Evolutionary conservation across 108 stramenopile species (phyloP).

Genomic region (Pseudonitzschia delicatissima): DNA sequence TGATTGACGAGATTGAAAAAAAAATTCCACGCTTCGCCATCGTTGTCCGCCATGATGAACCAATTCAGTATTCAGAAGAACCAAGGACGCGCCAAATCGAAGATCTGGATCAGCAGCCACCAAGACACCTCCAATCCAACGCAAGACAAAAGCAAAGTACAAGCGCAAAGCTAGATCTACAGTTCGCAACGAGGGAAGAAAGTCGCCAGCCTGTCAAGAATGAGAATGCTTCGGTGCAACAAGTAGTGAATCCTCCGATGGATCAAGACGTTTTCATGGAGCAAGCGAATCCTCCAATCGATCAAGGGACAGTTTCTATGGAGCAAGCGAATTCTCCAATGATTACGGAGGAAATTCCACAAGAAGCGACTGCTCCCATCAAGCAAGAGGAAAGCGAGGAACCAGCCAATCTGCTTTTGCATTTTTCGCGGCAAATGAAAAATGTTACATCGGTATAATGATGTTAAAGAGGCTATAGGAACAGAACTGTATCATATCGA

Average conservation of each 20-base stretch:
- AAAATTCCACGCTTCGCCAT: background rate
- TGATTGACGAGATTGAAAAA: constrained; percentile 35
- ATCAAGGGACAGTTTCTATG: background rate
- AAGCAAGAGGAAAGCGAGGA: constrained; percentile 18
- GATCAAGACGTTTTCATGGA: background rate
- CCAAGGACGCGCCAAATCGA: too few relatives aligned
- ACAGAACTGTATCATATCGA: too few relatives aligned
- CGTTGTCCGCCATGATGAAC: background rate
- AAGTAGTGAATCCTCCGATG: background rate
- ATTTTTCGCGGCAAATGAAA: constrained; percentile 37
- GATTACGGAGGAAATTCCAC: too few relatives aligned
- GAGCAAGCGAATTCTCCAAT: background rate
- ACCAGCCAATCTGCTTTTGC: constrained; percentile 28
- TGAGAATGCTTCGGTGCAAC: background rate
- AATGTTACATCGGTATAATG: background rate
- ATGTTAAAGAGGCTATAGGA: too few relatives aligned
- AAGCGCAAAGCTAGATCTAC: background rate
- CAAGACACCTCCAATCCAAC: too few relatives aligned
- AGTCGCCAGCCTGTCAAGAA: background rate
- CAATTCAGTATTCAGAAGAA: too few relatives aligned
- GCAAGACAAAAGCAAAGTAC: too few relatives aligned
- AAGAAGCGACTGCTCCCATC: too few relatives aligned
- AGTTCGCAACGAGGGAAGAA: background rate
- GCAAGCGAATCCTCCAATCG: background rate
- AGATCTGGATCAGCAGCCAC: too few relatives aligned